Base-by-base conservation (phyloP, 208 protist genomes). In the Leishmania tropica region DNA sequence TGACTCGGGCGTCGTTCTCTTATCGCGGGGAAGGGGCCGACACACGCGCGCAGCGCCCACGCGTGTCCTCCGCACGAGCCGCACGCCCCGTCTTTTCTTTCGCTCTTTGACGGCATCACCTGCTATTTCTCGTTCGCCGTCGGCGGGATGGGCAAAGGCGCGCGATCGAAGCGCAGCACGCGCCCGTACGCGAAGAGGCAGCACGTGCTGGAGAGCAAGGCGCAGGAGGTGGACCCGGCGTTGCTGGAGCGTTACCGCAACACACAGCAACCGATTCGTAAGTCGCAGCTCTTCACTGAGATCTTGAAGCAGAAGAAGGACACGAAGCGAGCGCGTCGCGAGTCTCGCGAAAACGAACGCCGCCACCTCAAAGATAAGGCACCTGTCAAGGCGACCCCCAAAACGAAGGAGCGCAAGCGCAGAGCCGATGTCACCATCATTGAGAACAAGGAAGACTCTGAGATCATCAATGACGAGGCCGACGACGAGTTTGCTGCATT, bases 251-350 rank as follows among this genome's bases (percentile, higher is more conserved):
- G 88, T 21, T 98, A 90, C 86, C 95, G 95, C 72, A 94, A 87
- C 81, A 98, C 95, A 28, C 89, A 90, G 11, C 95, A 98, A 78
- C 92, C 95, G 0, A 90, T 93, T 51, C 88, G 89, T 67, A 98
- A 98, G 85, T 94, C 91, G 35, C 89, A 95, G 89, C 89, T 98
- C 31, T 98, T 94, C 83, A 94, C 88, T 4, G 83, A 98, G 72
- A 92, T 98, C 60, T 76, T 93, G 67, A 95, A 95, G 79, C 95
- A 98, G 82, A 96, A 91, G 78, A 98, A 98, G 82, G 95, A 98
- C 80, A 90, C 92, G 3, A 98, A 98, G 85, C 95, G 95, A 3
- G 90, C 90, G 0, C 92, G 95, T 17, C 92, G 95, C 47, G 93
- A 98, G 86, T 78, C 76, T 31, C 93, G 95, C 17, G 92, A 98